Conservation (phyloP, 805 yeast species). For the Danielia reshetovae region DNA sequence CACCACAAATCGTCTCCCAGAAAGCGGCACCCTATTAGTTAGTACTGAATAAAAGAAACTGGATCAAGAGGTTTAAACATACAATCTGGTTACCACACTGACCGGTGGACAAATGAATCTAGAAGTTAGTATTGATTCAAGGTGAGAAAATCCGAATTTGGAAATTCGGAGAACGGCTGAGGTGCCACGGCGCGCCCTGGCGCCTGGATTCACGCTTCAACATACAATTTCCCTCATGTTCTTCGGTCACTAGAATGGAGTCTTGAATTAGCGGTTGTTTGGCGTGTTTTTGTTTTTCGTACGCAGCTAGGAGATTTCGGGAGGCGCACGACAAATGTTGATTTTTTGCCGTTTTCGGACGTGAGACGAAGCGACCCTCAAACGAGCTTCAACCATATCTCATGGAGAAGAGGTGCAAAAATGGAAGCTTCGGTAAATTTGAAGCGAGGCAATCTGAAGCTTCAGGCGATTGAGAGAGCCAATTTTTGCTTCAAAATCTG, state of each 20-base stretch:
- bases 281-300: conserved; percentile 19
- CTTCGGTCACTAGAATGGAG: no score
- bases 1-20: conserved; percentile 90
- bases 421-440: no score
- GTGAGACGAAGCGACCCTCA: not conserved
- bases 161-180: no score
- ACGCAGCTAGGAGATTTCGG: conserved; percentile 15
- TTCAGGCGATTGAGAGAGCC: no score
- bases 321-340: conserved; percentile 18
- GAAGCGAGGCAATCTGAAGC: no score
- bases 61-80: conserved; percentile 33
- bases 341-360: conserved; percentile 12
- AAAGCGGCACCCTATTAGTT: conserved; percentile 74
- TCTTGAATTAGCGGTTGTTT: no score
- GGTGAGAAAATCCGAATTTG: no score
- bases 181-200: not conserved
- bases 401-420: not conserved
- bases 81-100: conserved; percentile 98
- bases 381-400: no score
- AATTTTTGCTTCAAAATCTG: no score
- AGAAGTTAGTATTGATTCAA: conserved; percentile 19
- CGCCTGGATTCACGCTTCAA: not conserved
- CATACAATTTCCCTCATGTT: conserved; percentile 30
- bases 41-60: conserved; percentile 15
- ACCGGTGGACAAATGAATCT: conserved; percentile 95